Base-by-base conservation (phyloP, 108 stramenopile genomes). In the Nitzschia inconspicua region DNA sequence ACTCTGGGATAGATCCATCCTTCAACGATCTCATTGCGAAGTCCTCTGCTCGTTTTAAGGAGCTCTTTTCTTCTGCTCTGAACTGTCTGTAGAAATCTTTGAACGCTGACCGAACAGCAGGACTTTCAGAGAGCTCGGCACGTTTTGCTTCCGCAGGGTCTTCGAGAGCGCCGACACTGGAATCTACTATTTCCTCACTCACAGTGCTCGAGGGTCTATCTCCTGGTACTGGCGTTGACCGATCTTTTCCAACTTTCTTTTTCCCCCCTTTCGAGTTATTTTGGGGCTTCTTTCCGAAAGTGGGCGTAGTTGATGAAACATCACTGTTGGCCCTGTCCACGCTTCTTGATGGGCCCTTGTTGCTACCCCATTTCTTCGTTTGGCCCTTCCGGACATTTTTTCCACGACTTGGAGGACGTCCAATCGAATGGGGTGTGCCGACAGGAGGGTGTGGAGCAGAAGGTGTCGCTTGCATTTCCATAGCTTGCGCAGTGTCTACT, bases 11-110 rank as follows among this genome's bases (percentile, higher is more conserved):
- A 40, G 66, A 48, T 27, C 66, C 44, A 66, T 72, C 65, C 56
- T 41, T 4, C 29, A 85, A 34, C 50, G 63, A 51, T 35, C 66
- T 20, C 54, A 74, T 57, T 10, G 86, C 91, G 43, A 73, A 87
- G 14, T 74, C 63, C 37, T 83, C 71, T 2, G 91, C 88, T 9
- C 72, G 72, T 28, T 47, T 19, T 25, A 88, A 62, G 0, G 86
- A 88, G 26, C 54, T 53, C 20, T 65, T 65, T 50, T 87, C 82
- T 35, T 75, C 69, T 7, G 58, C 53, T 8, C 82, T 78, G 40
- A 88, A 83, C 28, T 76, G 40, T 18, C 80, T 69, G 32, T 83
- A 78, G 44, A 89, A 89, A 19, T 85, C 82, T 61, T 85, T 86
- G 64, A 85, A 85, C 6, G 76, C 71, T 44, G 70, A 47, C 2